Evolutionary conservation across 257 asterid species (phyloP).

Genomic region (Solanum arcanum): DNA sequence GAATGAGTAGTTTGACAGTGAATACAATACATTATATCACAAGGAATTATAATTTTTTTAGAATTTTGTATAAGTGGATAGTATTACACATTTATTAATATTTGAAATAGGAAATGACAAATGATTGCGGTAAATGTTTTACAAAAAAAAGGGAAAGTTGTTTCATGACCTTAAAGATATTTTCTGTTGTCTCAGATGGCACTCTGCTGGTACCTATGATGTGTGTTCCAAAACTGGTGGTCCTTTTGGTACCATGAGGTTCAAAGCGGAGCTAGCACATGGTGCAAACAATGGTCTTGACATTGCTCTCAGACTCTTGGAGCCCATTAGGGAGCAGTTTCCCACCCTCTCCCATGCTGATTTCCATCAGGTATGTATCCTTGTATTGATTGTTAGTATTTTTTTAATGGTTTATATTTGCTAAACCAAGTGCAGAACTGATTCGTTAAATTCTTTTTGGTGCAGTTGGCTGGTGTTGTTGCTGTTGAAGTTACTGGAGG

Average conservation of each 20-base stretch:
- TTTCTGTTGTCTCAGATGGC: slow-evolving; percentile 52
- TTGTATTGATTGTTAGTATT: not conserved
- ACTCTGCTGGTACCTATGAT: slow-evolving; percentile 88
- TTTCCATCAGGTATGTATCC: slow-evolving; percentile 45
- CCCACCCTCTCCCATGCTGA: slow-evolving; percentile 62
- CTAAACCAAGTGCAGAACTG: not conserved
- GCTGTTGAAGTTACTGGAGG: slow-evolving; percentile 97
- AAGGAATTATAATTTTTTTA: not conserved
- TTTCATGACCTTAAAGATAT: not conserved
- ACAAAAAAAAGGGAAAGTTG: not conserved
- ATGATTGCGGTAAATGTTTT: too few relatives aligned
- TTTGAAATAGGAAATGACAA: not conserved
- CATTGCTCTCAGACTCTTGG: slow-evolving; percentile 54
- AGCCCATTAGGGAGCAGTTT: slow-evolving; percentile 65
- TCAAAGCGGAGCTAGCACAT: slow-evolving; percentile 57
- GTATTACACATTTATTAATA: not conserved
- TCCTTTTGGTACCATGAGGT: slow-evolving; percentile 85
- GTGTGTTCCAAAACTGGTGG: slow-evolving; percentile 62
- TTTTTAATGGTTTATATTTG: too few relatives aligned
- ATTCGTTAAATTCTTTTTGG: not conserved
- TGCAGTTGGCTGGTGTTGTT: slow-evolving; percentile 80
- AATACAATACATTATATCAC: not conserved
- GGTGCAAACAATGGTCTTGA: slow-evolving; percentile 66
- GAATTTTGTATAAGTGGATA: not conserved
- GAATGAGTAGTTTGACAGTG: too few relatives aligned